A percentile compares a stretch with the other conserved stretches of the same genome.
These are phyloP conservation scores for Gypsophila paniculata DNA, from an alignment of 179 eudicot species.

Conservation along the genomic window DNA sequence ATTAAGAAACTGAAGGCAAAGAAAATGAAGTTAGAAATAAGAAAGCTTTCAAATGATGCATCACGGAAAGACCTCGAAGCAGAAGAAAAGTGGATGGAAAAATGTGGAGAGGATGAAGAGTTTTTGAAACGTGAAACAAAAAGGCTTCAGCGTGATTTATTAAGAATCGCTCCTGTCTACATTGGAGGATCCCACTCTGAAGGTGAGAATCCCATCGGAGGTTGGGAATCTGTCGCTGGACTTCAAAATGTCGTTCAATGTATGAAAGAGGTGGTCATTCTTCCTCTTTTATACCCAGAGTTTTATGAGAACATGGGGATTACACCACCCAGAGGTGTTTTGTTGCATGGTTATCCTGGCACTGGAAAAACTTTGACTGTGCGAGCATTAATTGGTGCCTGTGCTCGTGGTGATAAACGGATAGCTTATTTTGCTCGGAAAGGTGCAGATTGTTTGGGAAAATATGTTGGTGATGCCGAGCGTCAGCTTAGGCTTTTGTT, in stretches of 20 bases:
- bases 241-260: conserved; percentile 79
- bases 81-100: conserved; percentile 93
- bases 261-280: conserved; percentile 90
- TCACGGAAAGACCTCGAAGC: conserved; percentile 83
- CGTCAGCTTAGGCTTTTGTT: conserved; percentile 93
- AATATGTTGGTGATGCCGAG: conserved; percentile 98
- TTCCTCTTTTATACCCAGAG: conserved; percentile 88
- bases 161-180: conserved; percentile 82
- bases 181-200: conserved; percentile 73
- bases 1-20: conserved; percentile 76
- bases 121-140: conserved; percentile 89
- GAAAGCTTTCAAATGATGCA: conserved; percentile 76
- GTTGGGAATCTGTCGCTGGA: conserved; percentile 98
- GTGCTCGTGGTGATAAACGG: conserved; percentile 83
- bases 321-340: conserved; percentile 94
- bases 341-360: conserved; percentile 96
- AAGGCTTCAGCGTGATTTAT: conserved; percentile 86
- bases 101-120: conserved; percentile 96
- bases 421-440: conserved; percentile 98
- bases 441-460: conserved; percentile 97
- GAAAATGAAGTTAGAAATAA: conserved; percentile 74
- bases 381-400: conserved; percentile 80
- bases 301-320: conserved; percentile 73
- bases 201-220: conserved; percentile 47
- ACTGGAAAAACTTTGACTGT: conserved; percentile 93